These are phyloP conservation scores for Oidiodendron maius DNA, from an alignment of 495 filamentous ascomycete genomes.

Conservation along the genomic window DNA sequence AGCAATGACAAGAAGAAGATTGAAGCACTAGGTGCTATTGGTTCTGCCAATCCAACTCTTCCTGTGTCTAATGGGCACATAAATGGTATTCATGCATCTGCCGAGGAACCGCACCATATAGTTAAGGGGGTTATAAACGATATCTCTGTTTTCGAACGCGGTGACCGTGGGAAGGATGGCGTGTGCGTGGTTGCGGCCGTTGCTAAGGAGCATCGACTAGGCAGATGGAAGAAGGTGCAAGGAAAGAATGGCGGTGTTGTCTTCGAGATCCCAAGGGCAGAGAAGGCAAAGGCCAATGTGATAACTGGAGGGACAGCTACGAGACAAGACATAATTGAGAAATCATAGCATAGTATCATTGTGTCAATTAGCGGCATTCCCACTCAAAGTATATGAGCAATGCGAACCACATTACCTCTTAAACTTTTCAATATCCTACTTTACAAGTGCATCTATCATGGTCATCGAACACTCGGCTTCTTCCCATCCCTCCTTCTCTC, in stretches of 20 bases:
- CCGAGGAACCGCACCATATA: slow-evolving; percentile 18
- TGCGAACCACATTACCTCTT: neutral
- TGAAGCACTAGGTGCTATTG: slow-evolving; percentile 62
- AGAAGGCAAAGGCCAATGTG: slow-evolving; percentile 13
- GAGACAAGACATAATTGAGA: slow-evolving; percentile 3
- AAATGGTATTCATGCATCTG: neutral
- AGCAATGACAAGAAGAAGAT: slow-evolving; percentile 78
- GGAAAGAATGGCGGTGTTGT: slow-evolving; percentile 75
- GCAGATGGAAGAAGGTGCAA: slow-evolving; percentile 62
- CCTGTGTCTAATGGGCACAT: neutral
- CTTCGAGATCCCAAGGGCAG: slow-evolving; percentile 64
- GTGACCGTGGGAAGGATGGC: slow-evolving; percentile 61
- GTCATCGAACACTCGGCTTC: neutral
- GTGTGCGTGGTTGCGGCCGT: slow-evolving; percentile 76
- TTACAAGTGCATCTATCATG: neutral
- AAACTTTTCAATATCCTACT: neutral
- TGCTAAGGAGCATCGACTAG: slow-evolving; percentile 80
- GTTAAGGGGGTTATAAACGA: slow-evolving; percentile 80
- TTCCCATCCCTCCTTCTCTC: slow-evolving; percentile 63
- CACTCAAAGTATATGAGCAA: slow-evolving; percentile 7
- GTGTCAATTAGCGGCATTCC: slow-evolving; percentile 4
- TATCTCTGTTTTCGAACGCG: slow-evolving; percentile 75
- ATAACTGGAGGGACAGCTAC: neutral
- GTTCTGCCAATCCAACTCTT: slow-evolving; percentile 19
- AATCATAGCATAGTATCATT: slow-evolving; percentile 11